A percentile compares a stretch with the other conserved stretches of the same genome.
Conservation (phyloP, 2,329 filamentous ascomycete genomes). For the Fusarium hainanense region DNA sequence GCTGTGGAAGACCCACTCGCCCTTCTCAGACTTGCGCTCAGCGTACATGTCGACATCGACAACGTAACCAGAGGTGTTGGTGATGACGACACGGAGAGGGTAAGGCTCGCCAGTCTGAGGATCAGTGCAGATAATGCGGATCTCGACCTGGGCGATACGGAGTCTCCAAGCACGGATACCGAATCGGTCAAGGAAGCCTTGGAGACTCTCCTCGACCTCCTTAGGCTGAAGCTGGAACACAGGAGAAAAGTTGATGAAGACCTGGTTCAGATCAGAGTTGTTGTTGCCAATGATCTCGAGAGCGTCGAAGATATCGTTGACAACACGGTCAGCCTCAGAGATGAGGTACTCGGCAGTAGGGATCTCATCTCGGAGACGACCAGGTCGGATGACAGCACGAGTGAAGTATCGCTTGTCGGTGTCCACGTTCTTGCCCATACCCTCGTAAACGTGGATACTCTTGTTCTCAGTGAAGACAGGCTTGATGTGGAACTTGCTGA, state of each 20-base stretch:
- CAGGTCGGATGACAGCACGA: slow-evolving; percentile 92
- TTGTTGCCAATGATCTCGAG: slow-evolving; percentile 99
- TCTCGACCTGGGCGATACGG: slow-evolving; percentile 96
- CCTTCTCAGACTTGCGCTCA: slow-evolving; percentile 97
- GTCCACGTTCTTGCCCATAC: slow-evolving; percentile 91
- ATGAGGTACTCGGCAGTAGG: slow-evolving; percentile 99
- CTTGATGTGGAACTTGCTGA: slow-evolving; percentile 97
- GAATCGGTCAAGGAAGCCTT: slow-evolving; percentile 96
- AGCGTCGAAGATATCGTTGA: slow-evolving; percentile 97
- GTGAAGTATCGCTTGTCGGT: slow-evolving; percentile 99
- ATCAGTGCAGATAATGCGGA: slow-evolving; percentile 97
- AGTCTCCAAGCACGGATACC: slow-evolving; percentile 95
- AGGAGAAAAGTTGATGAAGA: slow-evolving; percentile 99
- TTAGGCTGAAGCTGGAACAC: slow-evolving; percentile 91
- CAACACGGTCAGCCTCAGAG: slow-evolving; percentile 93
- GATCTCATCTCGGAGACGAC: slow-evolving; percentile 94
- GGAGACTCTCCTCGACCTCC: slow-evolving; percentile 92
- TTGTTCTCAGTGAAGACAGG: slow-evolving; percentile 99
- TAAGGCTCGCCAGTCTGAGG: slow-evolving; percentile 84
- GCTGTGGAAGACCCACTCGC: slow-evolving; percentile 98
- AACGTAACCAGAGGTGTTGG: slow-evolving; percentile 97
- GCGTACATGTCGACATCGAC: slow-evolving; percentile 98
- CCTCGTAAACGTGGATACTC: slow-evolving; percentile 99
- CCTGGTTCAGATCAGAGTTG: slow-evolving; percentile 98
- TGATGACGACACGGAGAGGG: slow-evolving; percentile 95